Evolutionary conservation across 2,329 filamentous ascomycete species (phyloP), one percentile per base, ranked within the genome.

Genomic region (Falciphora oryzae): DNA sequence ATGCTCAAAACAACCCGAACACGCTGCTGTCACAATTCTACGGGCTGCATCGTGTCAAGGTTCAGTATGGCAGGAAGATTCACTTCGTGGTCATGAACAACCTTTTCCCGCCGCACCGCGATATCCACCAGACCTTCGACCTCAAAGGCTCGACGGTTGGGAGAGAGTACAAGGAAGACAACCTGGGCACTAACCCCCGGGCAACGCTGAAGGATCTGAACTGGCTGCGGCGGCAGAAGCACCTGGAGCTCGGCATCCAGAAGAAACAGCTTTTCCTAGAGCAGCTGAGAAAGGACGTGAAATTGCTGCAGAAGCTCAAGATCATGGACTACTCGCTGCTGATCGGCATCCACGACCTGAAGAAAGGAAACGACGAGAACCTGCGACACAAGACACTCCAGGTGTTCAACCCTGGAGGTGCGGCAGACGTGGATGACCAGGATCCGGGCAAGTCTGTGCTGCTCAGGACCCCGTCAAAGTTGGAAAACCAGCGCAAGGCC

Each of bases 41-140:
- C 74, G 95, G 95, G 61, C 83, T 99, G 25, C 95, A 99, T 77
- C 89, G 95, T 66, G 95, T 99, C 72, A 99, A 99, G 83, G 96
- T 97, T 81, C 93, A 94, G 0, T 98, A 97, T 74, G 95, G 95
- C 67, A 90, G 94, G 74, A 99, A 99, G 80, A 97, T 98, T 64
- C 95, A 99, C 77, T 99, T 99, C 71, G 95, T 99, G 66, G 93
- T 99, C 74, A 99, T 99, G 95, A 99, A 99, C 81, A 99, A 99
- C 76, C 85, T 99, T 22, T 99, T 99, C 73, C 95, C 95, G 16
- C 94, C 95, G 8, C 95, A 99, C 78, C 87, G 94, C 70, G 95
- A 99, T 75, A 98, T 99, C 66, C 95, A 99, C 78, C 88, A 92
- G 73, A 99, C 93, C 3, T 99, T 97, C 73, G 95, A 99, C 75